phyloP scores from a whole-genome alignment of 2,329 filamentous ascomycete species.

The Ceratocystiopsis minuta region DNA sequence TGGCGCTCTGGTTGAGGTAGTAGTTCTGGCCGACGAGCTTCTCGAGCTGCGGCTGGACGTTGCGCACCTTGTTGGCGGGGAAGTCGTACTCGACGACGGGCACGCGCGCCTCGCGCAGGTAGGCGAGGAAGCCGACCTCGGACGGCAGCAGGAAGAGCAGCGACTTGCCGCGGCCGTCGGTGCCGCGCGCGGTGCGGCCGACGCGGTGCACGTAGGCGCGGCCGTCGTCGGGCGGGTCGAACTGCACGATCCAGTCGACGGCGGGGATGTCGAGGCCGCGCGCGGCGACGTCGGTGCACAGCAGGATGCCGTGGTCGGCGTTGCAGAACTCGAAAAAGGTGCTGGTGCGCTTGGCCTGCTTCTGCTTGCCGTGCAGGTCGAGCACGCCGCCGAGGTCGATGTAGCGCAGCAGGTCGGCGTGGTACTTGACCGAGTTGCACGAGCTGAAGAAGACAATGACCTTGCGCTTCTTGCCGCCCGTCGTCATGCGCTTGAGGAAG shows the following conservation, averaged over 20 bases:
- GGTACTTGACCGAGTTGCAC: constrained; percentile 89
- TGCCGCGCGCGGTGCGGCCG: constrained; percentile 77
- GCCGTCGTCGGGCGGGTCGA: constrained; percentile 83
- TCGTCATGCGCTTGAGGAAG: constrained; percentile 71
- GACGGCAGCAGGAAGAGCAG: constrained; percentile 85
- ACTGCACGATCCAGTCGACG: constrained; percentile 93
- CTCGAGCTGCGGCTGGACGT: constrained; percentile 80
- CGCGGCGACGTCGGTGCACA: constrained; percentile 93
- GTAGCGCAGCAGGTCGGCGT: constrained; percentile 89
- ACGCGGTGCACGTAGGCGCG: constrained; percentile 91
- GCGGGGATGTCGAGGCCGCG: constrained; percentile 85
- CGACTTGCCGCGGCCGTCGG: constrained; percentile 67
- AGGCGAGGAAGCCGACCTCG: constrained; percentile 80
- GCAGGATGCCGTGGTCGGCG: constrained; percentile 65
- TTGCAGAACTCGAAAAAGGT: constrained; percentile 89
- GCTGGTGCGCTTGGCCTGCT: constrained; percentile 87
- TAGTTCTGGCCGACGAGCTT: constrained; percentile 91
- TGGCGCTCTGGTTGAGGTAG: constrained; percentile 77
- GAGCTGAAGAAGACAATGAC: constrained; percentile 92
- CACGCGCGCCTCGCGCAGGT: constrained; percentile 79
- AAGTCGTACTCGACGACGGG: constrained; percentile 95
- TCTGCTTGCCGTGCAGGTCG: constrained; percentile 84
- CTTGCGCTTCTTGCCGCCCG: constrained; percentile 66
- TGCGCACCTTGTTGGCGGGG: constrained; percentile 76
- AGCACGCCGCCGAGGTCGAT: constrained; percentile 65